Evolutionary conservation across 2,329 filamentous ascomycete genomes (phyloP), one percentile per base, ranked within the genome.

Genomic region (Epichloe hybrida): DNA sequence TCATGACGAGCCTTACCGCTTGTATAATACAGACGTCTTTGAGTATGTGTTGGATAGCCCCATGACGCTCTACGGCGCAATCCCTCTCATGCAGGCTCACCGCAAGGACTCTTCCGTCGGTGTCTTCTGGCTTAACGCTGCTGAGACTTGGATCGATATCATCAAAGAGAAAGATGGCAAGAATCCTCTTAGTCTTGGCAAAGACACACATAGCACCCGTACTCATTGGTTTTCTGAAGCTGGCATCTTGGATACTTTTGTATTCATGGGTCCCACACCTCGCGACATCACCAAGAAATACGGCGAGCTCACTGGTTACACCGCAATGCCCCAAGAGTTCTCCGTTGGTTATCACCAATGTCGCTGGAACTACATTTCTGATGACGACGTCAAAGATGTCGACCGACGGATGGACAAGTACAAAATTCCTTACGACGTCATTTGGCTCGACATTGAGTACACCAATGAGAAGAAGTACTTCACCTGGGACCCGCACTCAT

Each of bases 391-490:
- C 52, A 94, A 87, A 66, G 90, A 97, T 61, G 91, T 98, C 41
- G 90, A 97, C 65, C 83, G 86, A 57, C 95, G 94, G 66, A 95
- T 98, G 72, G 90, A 97, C 72, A 94, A 93, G 71, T 81, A 83
- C 69, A 84, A 88, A 64, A 96, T 98, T 50, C 93, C 93, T 0
- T 98, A 97, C 70, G 93, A 98, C 68, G 87, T 97, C 56, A 98
- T 98, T 61, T 98, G 93, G 93, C 81, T 98, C 17, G 93, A 98
- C 61, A 88, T 98, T 58, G 93, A 98, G 70, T 98, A 97, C 67
- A 94, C 90, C 0, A 86, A 98, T 53, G 89, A 86, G 66, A 94
- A 95, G 71, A 94, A 95, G 71, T 98, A 98, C 72, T 98, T 98
- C 65, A 96, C 90, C 0, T 98, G 89, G 87, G 91, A 98, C 61